Evolutionary conservation across 352 stramenopile species (phyloP).

Genomic region (Thalassiosira livingstoniorum): DNA sequence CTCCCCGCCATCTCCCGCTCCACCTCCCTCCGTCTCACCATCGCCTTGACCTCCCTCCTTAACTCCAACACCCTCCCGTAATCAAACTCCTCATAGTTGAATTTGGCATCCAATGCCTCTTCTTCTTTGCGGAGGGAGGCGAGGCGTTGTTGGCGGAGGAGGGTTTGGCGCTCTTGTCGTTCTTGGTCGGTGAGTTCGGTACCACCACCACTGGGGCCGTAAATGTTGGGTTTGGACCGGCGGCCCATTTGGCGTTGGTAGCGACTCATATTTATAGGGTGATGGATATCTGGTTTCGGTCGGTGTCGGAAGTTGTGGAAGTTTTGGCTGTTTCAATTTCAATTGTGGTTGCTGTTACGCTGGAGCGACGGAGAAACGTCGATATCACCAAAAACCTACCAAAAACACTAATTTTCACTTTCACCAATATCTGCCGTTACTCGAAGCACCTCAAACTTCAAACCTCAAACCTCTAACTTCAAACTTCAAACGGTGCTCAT

Average conservation of each 20-base stretch:
- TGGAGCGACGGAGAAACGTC: no score
- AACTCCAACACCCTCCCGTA: slow-evolving; percentile 1
- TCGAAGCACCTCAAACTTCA: no score
- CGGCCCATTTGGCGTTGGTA: slow-evolving; percentile 56
- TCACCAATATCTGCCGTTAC: no score
- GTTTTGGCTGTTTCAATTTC: no score
- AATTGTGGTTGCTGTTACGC: no score
- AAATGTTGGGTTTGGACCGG: slow-evolving; percentile 14
- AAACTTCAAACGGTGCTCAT: no score
- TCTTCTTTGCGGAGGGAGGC: slow-evolving; percentile 32
- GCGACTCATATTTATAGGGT: no score
- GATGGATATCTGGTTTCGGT: no score
- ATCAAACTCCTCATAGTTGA: slow-evolving; percentile 45
- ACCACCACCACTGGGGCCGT: slow-evolving; percentile 4
- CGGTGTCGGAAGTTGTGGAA: no score
- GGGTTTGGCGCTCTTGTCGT: not conserved
- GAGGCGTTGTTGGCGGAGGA: slow-evolving; percentile 19
- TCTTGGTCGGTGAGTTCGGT: not conserved
- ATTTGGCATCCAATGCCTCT: slow-evolving; percentile 27
- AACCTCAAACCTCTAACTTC: no score
- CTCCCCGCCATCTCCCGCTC: not conserved
- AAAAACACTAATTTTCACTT: no score
- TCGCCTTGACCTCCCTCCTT: slow-evolving; percentile 5
- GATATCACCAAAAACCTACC: no score
- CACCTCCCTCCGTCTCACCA: not conserved